Conservation (phyloP, 1,284 basidiomycete species). For the Fomes fomentarius region DNA sequence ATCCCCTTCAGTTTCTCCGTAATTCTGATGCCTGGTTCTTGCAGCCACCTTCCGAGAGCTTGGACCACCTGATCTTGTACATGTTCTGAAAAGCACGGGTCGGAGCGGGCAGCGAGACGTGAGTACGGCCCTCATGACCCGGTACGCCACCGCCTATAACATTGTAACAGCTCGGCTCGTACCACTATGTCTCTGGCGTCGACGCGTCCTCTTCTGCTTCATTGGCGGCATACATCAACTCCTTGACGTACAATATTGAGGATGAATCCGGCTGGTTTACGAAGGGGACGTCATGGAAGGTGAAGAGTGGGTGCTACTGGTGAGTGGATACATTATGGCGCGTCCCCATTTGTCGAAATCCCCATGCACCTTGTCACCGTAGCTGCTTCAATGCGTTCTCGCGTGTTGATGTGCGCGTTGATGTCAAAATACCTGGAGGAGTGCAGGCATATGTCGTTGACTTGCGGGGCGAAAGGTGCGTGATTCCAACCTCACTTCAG, state of each 20-base stretch:
- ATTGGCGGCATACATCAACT: slow-evolving; percentile 97
- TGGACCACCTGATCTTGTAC: slow-evolving; percentile 95
- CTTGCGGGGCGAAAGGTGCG: slow-evolving; percentile 89
- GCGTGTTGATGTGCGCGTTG: slow-evolving; percentile 94
- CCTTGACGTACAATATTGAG: slow-evolving; percentile 93
- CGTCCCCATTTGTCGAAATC: background rate
- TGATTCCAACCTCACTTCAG: too few relatives aligned
- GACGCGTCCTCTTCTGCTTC: slow-evolving; percentile 98
- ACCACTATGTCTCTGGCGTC: slow-evolving; percentile 95
- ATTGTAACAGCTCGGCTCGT: slow-evolving; percentile 77
- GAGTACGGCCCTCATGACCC: slow-evolving; percentile 36
- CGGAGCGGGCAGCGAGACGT: slow-evolving; percentile 86
- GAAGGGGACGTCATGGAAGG: slow-evolving; percentile 87
- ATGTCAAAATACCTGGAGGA: slow-evolving; percentile 98
- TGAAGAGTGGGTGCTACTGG: slow-evolving; percentile 95
- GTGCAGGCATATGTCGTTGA: slow-evolving; percentile 96
- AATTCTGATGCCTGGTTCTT: slow-evolving; percentile 25
- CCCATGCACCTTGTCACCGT: background rate
- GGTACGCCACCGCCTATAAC: slow-evolving; percentile 12
- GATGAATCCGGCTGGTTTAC: slow-evolving; percentile 93
- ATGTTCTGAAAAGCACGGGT: slow-evolving; percentile 93
- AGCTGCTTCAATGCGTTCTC: slow-evolving; percentile 99
- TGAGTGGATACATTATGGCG: slow-evolving; percentile 40
- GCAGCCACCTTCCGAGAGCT: slow-evolving; percentile 94
- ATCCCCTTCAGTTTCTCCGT: slow-evolving; percentile 1